Evolutionary conservation across 2,329 filamentous ascomycete species (phyloP).

Genomic region (Alternaria rosae): DNA sequence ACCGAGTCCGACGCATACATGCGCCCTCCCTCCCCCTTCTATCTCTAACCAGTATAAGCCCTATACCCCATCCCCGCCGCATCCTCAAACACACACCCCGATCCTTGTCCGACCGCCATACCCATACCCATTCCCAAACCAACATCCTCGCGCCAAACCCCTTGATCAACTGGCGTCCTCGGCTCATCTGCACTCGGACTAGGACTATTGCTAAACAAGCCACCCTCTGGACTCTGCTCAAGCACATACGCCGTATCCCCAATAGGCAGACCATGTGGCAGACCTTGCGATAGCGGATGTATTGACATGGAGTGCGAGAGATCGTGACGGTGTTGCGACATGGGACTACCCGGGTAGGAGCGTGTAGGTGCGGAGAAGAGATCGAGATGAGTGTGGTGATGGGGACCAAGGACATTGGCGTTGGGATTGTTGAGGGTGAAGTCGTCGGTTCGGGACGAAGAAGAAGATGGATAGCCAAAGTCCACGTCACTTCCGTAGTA

Average conservation of each 20-base stretch:
- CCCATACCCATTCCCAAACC: constrained; percentile 4
- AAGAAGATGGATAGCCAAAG: constrained; percentile 12
- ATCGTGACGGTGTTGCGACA: background rate
- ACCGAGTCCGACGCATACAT: background rate
- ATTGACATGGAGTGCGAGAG: background rate
- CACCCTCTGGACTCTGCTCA: constrained; percentile 27
- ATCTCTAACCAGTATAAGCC: constrained; percentile 14
- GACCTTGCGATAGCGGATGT: constrained; percentile 12
- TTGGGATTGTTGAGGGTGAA: constrained; percentile 5
- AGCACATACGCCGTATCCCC: constrained; percentile 27
- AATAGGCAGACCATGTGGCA: background rate
- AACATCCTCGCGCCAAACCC: constrained; percentile 23
- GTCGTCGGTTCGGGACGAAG: background rate
- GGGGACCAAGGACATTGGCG: background rate
- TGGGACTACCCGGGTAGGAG: constrained; percentile 1
- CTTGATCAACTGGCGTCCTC: constrained; percentile 24
- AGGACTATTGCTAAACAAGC: constrained; percentile 32
- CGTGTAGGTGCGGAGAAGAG: constrained; percentile 6
- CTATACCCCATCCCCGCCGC: constrained; percentile 10
- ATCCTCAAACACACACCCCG: constrained; percentile 15
- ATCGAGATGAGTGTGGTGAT: constrained; percentile 5
- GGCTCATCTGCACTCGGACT: constrained; percentile 30
- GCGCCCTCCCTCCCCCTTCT: no score
- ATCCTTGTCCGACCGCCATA: no score
- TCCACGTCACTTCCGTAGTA: constrained; percentile 34